phyloP scores from a whole-genome alignment of 2,329 filamentous ascomycete species.

The Colletotrichum siamense region DNA sequence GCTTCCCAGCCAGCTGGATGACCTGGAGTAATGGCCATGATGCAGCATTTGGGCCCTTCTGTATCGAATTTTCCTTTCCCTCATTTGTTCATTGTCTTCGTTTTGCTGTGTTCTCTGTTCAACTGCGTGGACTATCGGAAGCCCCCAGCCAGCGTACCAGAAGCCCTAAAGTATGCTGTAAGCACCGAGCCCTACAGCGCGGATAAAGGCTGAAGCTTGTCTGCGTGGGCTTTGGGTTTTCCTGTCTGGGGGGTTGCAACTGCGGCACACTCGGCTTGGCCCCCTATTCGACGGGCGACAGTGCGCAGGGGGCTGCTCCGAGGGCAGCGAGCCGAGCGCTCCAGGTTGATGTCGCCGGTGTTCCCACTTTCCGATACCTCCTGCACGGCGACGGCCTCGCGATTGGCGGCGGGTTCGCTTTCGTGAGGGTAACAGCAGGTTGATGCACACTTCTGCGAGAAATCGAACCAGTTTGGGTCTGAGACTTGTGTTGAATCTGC shows the following conservation, averaged over 20 bases:
- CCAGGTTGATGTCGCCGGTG: not conserved
- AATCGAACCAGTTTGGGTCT: not conserved
- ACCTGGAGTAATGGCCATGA: not conserved
- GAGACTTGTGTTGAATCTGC: not conserved
- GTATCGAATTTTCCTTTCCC: not conserved
- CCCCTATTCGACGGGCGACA: slow-evolving; percentile 1
- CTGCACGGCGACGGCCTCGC: not conserved
- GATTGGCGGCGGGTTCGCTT: not conserved
- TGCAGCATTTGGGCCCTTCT: not conserved
- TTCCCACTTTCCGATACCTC: not conserved
- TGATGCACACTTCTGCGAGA: not conserved
- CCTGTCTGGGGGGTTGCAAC: not conserved
- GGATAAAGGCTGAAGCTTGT: not conserved
- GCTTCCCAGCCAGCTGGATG: not conserved
- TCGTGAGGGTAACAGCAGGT: not conserved
- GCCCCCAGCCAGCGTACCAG: not conserved
- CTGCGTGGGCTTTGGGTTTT: not conserved
- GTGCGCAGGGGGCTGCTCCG: slow-evolving; percentile 5
- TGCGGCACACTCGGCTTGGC: not conserved
- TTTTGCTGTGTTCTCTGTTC: not conserved
- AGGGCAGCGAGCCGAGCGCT: slow-evolving; percentile 8
- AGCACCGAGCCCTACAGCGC: not conserved
- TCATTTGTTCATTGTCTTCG: not conserved
- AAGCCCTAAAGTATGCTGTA: not conserved
- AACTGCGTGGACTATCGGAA: not conserved